Base-by-base conservation (phyloP, 208 protist species). In the Leishmania amazonensis region DNA sequence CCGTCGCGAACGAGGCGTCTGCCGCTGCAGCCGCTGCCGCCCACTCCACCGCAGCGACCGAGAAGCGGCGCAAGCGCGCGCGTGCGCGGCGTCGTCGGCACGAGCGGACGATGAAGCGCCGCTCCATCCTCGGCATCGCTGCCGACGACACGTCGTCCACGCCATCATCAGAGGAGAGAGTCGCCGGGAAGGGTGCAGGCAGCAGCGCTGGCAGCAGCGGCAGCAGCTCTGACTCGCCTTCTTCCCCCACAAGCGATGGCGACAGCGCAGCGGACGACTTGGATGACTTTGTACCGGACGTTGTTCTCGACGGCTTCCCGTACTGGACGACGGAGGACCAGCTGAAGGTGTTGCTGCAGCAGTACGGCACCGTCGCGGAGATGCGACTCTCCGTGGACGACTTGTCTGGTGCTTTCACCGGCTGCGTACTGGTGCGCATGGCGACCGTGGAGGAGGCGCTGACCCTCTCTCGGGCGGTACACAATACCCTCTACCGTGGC, bases 301-400 rank as follows among this genome's bases (percentile, higher is more conserved):
- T 97, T 0, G 68, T 97, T 49, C 82, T 97, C 28, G 92, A 95
- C 81, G 92, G 91, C 19, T 89, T 97, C 40, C 94, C 94, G 28
- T 96, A 96, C 81, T 96, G 91, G 90, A 84, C 89, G 40, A 95
- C 88, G 17, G 91, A 93, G 77, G 92, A 94, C 74, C 90, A 97
- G 82, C 78, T 97, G 53, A 91, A 88, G 67, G 88, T 91, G 57
- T 84, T 91, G 57, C 84, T 94, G 53, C 89, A 89, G 80, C 84
- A 92, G n/a, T 93, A 92, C 82, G 94, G 94, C 60, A 88, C 67
- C 28, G 83, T 95, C 1, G 67, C 79, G 9, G 84, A 88, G 45
- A 74, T 97, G 38, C 90, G 90, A 7, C 85, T 96, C 24, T 90
- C 93, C 5, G 74, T 94, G 17, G 91, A 95, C 79, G 94, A 97